Evolutionary conservation across 108 stramenopile genomes (phyloP).

Genomic region (Cylindrotheca closterium): DNA sequence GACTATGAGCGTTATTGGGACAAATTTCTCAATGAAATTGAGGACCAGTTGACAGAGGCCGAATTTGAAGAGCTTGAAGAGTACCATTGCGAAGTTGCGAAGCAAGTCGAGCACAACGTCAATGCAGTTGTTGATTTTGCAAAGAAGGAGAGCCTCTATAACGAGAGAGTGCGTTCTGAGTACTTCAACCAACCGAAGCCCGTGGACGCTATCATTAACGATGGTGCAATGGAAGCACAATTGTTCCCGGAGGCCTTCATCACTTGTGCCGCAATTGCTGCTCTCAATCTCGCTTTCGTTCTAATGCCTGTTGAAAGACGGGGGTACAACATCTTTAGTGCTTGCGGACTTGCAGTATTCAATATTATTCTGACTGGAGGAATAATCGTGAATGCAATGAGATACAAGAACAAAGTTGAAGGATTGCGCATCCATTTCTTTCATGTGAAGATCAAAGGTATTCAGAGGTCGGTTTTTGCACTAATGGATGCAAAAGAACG

Average conservation of each 20-base stretch:
- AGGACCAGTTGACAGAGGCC: conserved; percentile 2
- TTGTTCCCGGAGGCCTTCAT: conserved; percentile 27
- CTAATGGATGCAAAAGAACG: conserved; percentile 1
- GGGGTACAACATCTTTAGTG: background rate
- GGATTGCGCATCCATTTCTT: conserved; percentile 20
- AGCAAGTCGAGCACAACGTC: conserved; percentile 16
- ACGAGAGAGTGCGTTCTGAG: conserved; percentile 31
- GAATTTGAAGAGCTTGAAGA: conserved; percentile 5
- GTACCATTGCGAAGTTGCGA: conserved; percentile 23
- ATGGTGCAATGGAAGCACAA: conserved; percentile 37
- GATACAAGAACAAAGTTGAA: conserved; percentile 38
- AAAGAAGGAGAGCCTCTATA: conserved; percentile 19
- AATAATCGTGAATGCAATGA: conserved; percentile 21
- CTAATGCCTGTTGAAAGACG: conserved; percentile 1
- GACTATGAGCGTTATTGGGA: conserved; percentile 14
- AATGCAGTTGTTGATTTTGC: conserved; percentile 27
- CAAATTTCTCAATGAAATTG: conserved; percentile 6
- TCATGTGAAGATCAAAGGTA: conserved; percentile 3
- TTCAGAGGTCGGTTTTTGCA: conserved; percentile 24
- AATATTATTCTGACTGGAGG: conserved; percentile 28
- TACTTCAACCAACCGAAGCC: conserved; percentile 44
- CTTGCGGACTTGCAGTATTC: conserved; percentile 9
- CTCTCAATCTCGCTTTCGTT: conserved; percentile 20
- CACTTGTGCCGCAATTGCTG: conserved; percentile 22
- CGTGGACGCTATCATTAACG: conserved; percentile 34